Evolutionary conservation across 306 rosid species (phyloP).

Genomic region (Trifolium pratense): DNA sequence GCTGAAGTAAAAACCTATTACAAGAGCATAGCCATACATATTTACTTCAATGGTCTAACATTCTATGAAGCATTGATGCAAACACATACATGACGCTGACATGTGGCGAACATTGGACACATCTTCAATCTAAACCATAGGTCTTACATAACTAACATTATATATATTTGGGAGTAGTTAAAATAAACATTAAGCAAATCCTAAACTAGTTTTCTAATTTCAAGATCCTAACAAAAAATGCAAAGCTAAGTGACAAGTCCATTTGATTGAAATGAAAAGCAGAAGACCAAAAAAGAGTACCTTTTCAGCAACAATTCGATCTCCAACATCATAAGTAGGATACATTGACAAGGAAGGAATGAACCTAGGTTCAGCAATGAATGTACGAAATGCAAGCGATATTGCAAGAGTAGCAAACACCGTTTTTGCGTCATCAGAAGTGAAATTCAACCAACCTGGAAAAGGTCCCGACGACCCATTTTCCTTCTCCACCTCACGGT

Average conservation of each 20-base stretch:
- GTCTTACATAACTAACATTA: not conserved
- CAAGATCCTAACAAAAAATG: not conserved
- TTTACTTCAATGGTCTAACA: not conserved
- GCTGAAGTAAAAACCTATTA: slow-evolving; percentile 12
- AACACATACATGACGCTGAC: no score
- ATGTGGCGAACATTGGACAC: not conserved
- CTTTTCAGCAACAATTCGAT: slow-evolving; percentile 94
- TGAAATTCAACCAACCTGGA: slow-evolving; percentile 77
- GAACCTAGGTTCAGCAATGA: slow-evolving; percentile 96
- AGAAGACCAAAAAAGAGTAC: slow-evolving; percentile 40
- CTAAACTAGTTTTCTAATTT: not conserved
- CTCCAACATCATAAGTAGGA: slow-evolving; percentile 99
- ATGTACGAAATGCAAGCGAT: slow-evolving; percentile 64
- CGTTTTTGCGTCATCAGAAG: slow-evolving; percentile 81
- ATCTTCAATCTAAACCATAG: not conserved
- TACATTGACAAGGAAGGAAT: slow-evolving; percentile 99
- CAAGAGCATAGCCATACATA: not conserved
- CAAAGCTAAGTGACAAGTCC: not conserved
- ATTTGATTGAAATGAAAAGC: not conserved
- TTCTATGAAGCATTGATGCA: not conserved
- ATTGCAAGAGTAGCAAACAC: slow-evolving; percentile 81
- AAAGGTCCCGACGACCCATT: slow-evolving; percentile 53
- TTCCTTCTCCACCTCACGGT: slow-evolving; percentile 54
- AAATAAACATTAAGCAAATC: not conserved
- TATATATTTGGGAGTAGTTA: not conserved